Base-by-base conservation (phyloP, 805 yeast species). In the Starmerella roubikii region DNA sequence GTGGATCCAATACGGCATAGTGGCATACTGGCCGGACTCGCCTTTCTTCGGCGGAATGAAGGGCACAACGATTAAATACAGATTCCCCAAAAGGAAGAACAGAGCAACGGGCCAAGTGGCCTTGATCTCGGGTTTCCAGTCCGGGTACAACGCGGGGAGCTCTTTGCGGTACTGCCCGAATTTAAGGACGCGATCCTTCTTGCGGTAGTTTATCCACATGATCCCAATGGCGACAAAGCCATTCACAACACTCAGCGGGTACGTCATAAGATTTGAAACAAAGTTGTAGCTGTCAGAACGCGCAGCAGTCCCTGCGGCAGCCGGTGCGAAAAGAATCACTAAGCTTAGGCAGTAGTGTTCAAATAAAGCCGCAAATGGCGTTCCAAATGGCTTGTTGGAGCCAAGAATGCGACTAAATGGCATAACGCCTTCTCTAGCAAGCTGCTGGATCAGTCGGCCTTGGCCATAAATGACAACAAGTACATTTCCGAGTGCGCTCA, bases 261-360 rank as follows among this genome's bases (percentile, higher is more conserved):
- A 82, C 2, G 88, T 75, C 50, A 80, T 77, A 63, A 83, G 66
- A 59, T 83, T 81, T 58, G 79, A 57, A 49, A 82, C 73, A 56
- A 83, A 78, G 58, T 79, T 78, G 63, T 80, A 82, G 34, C 93
- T 93, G 54, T 81, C 93, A 41, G 91, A 93, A 6, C 33, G 33
- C 9, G 33, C 18, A 4, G 18, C 16, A n/a, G 33, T 23, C 6
- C 33, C 33, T n/a, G 33, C 33, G 20, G 86, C 81, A 16, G 91
- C 88, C 30, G 83, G 82, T 3, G 88, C 91, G 33, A 80, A 54
- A 44, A 83, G 72, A 35, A 84, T 75, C 37, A 82, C 65, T 30
- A 78, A 59, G 62, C 86, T 79, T 15, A 81, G 76, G 33, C 76
- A 57, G 72, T 82, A 81, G 55, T 82, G 93, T 57, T 78, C 78